These are phyloP conservation scores for Cyclotella sp. DNA, from an alignment of 108 stramenopile species.

Conservation along the genomic window DNA sequence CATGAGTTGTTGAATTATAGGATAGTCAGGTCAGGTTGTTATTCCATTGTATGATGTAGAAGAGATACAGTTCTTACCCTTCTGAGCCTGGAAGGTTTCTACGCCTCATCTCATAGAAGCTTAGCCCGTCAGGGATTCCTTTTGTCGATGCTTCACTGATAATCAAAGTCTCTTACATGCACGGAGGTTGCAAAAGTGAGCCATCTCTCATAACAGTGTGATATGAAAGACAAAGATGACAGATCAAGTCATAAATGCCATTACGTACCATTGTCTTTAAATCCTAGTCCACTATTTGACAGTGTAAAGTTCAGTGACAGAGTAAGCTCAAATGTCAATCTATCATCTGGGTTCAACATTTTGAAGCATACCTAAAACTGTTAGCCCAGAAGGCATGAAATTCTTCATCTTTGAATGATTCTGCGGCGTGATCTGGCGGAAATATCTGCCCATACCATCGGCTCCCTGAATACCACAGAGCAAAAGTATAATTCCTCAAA, in stretches of 20 bases:
- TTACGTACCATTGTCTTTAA: background rate
- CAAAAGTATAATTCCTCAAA: constrained; percentile 46
- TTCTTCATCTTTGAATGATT: constrained; percentile 16
- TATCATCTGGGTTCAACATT: background rate
- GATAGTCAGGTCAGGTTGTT: background rate
- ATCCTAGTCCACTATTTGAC: background rate
- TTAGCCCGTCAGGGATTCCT: constrained; percentile 21
- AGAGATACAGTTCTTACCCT: background rate
- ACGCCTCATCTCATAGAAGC: constrained; percentile 44
- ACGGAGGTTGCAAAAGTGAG: background rate
- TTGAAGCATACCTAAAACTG: background rate
- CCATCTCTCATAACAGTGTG: no score
- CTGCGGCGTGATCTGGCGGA: constrained; percentile 8
- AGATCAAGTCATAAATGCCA: no score
- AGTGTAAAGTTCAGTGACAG: background rate
- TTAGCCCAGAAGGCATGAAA: constrained; percentile 27
- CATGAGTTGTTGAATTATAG: background rate
- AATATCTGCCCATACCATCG: constrained; percentile 44
- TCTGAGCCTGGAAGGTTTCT: constrained; percentile 17
- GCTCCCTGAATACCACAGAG: constrained; percentile 34
- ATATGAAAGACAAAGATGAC: no score
- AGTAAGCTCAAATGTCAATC: background rate
- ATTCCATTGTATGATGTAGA: no score
- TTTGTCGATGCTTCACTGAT: background rate
- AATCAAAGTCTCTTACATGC: background rate